Evolutionary conservation across 2,329 filamentous ascomycete species (phyloP), one percentile per base, ranked within the genome.

Genomic region (Diaporthe sp.): DNA sequence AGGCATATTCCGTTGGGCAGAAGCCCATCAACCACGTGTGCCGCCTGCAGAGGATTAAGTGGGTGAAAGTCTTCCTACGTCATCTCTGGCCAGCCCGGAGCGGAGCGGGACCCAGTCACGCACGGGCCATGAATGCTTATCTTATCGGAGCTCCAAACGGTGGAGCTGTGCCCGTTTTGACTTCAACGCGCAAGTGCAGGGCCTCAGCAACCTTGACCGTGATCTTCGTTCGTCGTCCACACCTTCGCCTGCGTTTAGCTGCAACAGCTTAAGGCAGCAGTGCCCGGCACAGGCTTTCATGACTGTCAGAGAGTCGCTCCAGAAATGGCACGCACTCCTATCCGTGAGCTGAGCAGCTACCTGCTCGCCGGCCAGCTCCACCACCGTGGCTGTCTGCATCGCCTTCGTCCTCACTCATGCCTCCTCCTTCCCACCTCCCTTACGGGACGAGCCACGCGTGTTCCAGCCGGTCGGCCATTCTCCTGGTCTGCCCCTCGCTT

Each of bases 311-410:
- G 5, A 28, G 0, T 8, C 9, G 12, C 13, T 2, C 10, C 31
- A 15, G 28, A 1, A n/a, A 90, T 90, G 89, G 78, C 82, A 28
- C 87, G 85, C 39, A 83, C 87, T 55, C 81, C 87, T 31, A 84
- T 85, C 3, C 78, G 83, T 10, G 84, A 86, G 55, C 84, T 90
- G 15, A 85, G 87, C 79, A 86, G 82, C 77, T 90, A 90, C 75
- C 81, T 90, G 60, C 84, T 90, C 15, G 79, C 82, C 15, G 89
- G 88, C 8, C 85, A 85, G 62, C 77, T 90, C 28, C 82, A 83
- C 19, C 82, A 81, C 4, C 81, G 80, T 58, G 87, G 86, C 55
- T 90, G 89, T 78, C 78, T 88, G 42, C 79, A 78, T 57, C 31
- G 65, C 3, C n/a, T 25, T 6, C 44, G 46, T 28, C 46, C 22